phyloP scores from a whole-genome alignment of 1,284 basidiomycete genomes.

The Leccinum subrobustum region DNA sequence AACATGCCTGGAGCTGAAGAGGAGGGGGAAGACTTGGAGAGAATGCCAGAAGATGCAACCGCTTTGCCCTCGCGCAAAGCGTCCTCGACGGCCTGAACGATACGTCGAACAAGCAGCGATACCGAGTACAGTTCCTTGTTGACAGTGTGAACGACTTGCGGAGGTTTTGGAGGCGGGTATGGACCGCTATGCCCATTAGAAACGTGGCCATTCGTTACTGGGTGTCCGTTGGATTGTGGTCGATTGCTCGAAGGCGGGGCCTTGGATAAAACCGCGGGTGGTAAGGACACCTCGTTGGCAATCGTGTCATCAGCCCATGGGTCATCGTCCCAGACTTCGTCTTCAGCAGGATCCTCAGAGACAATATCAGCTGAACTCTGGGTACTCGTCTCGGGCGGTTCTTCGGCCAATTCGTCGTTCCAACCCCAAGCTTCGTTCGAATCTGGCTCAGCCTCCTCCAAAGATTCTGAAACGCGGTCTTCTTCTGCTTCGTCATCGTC shows the following conservation, averaged over 20 bases:
- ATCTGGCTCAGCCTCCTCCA: constrained; percentile 32
- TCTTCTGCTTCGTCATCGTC: constrained; percentile 40
- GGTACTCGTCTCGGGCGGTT: constrained; percentile 2
- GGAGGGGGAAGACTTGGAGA: constrained; percentile 34
- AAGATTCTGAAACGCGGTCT: constrained; percentile 9
- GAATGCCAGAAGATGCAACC: constrained; percentile 54
- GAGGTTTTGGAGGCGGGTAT: constrained; percentile 16
- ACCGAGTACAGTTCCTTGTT: too few species aligned
- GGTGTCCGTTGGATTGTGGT: constrained; percentile 29
- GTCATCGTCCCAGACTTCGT: constrained; percentile 56
- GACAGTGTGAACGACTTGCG: too few species aligned
- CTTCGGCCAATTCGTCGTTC: constrained; percentile 44
- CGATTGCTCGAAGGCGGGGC: constrained; percentile 50
- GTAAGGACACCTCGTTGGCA: constrained; percentile 18
- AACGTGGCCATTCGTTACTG: constrained; percentile 31
- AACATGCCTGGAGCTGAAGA: constrained; percentile 46
- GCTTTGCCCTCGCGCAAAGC: constrained; percentile 58
- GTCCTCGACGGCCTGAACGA: constrained; percentile 60
- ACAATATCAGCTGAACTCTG: constrained; percentile 28
- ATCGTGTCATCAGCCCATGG: too few species aligned
- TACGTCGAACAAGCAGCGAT: constrained; percentile 52
- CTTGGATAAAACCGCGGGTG: constrained; percentile 31
- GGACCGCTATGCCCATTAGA: constrained; percentile 12
- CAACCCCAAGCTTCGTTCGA: constrained; percentile 65
- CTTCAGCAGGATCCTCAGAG: constrained; percentile 24